Conservation (phyloP, 106 monocot species). For the Dioscorea dumetorum region DNA sequence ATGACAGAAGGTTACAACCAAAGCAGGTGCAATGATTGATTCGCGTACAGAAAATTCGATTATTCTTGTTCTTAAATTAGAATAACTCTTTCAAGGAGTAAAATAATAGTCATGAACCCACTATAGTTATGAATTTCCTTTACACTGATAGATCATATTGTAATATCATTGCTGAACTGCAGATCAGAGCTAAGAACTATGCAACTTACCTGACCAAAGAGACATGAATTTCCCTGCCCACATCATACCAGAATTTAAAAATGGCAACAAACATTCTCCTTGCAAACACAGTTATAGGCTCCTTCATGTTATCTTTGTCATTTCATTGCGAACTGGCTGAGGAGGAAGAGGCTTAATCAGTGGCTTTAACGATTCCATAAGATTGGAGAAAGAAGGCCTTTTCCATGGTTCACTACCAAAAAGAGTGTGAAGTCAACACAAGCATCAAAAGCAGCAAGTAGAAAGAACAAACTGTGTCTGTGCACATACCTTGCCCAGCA, state of each 20-base stretch:
- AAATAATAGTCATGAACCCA: no score
- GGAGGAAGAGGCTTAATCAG: conserved; percentile 45
- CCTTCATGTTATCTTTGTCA: conserved; percentile 12
- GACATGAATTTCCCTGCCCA: no score
- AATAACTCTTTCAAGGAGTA: no score
- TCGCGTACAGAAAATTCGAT: no score
- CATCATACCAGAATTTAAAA: background rate
- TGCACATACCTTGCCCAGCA: conserved; percentile 80
- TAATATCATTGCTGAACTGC: no score
- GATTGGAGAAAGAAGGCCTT: conserved; percentile 74
- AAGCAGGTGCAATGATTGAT: no score
- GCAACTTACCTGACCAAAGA: no score
- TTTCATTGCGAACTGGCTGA: conserved; percentile 24
- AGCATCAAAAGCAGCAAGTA: background rate
- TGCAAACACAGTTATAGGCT: background rate
- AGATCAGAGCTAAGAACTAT: no score
- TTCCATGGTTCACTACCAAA: conserved; percentile 77
- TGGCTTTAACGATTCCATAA: conserved; percentile 72
- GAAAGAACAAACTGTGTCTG: background rate
- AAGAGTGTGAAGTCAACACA: background rate
- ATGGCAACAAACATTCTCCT: background rate
- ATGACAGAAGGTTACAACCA: no score
- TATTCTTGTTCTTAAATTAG: no score
- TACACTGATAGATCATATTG: no score
- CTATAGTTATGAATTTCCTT: no score